Evolutionary conservation across 2,329 filamentous ascomycete species (phyloP).

Genomic region (Juglanconis juglandina): DNA sequence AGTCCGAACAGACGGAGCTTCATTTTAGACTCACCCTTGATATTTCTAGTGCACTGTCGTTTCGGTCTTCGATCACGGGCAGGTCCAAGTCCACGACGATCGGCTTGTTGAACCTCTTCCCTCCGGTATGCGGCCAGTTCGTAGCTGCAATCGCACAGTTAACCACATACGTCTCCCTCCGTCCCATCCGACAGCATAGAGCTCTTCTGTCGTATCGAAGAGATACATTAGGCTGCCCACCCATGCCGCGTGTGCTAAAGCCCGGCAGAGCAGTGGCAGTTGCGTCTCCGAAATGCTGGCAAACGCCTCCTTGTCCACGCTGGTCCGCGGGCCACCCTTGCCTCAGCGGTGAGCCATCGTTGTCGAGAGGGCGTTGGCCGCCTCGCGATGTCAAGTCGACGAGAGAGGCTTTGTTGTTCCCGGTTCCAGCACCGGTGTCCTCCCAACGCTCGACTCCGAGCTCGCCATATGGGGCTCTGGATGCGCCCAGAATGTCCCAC

Average conservation of each 20-base stretch:
- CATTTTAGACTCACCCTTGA: background rate
- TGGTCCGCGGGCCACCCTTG: background rate
- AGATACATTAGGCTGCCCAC: conserved; percentile 36
- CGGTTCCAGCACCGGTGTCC: conserved; percentile 51
- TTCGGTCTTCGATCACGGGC: conserved; percentile 47
- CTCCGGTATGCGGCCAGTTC: conserved; percentile 59
- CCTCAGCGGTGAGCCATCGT: conserved; percentile 36
- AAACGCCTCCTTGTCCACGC: background rate
- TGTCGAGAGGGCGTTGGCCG: conserved; percentile 39
- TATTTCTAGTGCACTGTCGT: background rate
- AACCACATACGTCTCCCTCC: conserved; percentile 70
- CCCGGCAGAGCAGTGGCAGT: conserved; percentile 21
- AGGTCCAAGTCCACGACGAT: conserved; percentile 81
- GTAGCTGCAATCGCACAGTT: conserved; percentile 74
- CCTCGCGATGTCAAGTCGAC: conserved; percentile 55
- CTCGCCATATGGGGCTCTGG: conserved; percentile 42
- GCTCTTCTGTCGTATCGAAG: conserved; percentile 38
- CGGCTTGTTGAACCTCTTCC: conserved; percentile 70
- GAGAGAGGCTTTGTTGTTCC: conserved; percentile 60
- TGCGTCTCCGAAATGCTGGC: background rate
- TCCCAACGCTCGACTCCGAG: conserved; percentile 46
- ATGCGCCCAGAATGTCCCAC: conserved; percentile 50
- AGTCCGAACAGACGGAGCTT: no score
- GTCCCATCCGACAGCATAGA: conserved; percentile 39
- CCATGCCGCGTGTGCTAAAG: conserved; percentile 35